Conservation (phyloP, 495 filamentous ascomycete species). For the Penicillium odoratum region DNA sequence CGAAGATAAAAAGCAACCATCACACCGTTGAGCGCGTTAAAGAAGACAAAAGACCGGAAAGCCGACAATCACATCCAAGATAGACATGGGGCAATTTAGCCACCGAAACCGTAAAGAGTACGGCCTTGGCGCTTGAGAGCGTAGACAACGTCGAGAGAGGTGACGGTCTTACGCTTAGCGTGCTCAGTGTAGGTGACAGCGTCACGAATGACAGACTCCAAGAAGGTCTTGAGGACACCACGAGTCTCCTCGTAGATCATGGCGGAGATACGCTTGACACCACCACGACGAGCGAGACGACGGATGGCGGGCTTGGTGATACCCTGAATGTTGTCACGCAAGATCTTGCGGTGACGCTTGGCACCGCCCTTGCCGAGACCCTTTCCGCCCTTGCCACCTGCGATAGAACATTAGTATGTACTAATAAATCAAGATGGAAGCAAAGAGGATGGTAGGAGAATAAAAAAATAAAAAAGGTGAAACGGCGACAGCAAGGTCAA, state of each 20-base stretch:
- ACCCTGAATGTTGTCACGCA: conserved; percentile 98
- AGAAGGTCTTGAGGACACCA: conserved; percentile 66
- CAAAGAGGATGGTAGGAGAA: not conserved
- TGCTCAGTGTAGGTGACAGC: conserved; percentile 98
- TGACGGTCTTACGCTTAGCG: conserved; percentile 97
- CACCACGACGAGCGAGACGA: conserved; percentile 62
- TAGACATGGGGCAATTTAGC: conserved; percentile 55
- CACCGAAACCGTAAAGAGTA: conserved; percentile 98
- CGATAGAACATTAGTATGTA: conserved; percentile 25
- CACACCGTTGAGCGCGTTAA: conserved; percentile 32
- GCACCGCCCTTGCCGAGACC: conserved; percentile 88
- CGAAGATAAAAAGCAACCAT: conserved; percentile 21
- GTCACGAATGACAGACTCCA: conserved; percentile 75
- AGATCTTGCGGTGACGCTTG: conserved; percentile 99
- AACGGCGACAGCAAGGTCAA: conserved; percentile 6
- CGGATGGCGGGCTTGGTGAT: conserved; percentile 74
- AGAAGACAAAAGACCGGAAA: conserved; percentile 6
- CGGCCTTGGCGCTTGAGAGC: conserved; percentile 93
- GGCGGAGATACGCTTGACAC: conserved; percentile 67
- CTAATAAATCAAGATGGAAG: not conserved
- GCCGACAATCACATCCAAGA: conserved; percentile 2
- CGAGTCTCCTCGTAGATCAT: conserved; percentile 73
- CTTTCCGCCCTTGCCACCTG: conserved; percentile 90
- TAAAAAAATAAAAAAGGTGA: not conserved
- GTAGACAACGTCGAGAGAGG: conserved; percentile 92